Conservation (phyloP, 345 rosid genomes). For the Mallotus nudiflorus region DNA sequence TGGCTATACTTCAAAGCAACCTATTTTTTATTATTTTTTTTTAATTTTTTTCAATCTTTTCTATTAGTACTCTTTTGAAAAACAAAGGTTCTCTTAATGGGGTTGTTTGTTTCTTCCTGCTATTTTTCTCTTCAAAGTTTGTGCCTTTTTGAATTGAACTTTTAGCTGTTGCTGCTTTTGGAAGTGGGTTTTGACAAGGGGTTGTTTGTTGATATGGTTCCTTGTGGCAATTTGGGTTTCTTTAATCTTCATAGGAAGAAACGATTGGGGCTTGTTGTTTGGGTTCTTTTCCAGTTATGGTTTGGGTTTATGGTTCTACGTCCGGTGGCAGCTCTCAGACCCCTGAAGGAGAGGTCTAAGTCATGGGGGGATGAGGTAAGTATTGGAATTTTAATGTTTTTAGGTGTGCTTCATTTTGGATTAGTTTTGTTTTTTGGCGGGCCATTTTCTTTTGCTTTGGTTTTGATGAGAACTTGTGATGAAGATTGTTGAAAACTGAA, state of each 20-base stretch:
- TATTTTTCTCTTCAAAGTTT: slow-evolving; percentile 11
- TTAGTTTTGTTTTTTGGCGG: slow-evolving; percentile 8
- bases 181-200: slow-evolving; percentile 6
- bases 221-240: slow-evolving; percentile 34
- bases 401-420: slow-evolving; percentile 14
- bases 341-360: slow-evolving; percentile 74
- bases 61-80: background rate
- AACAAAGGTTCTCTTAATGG: slow-evolving; percentile 27
- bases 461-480: background rate
- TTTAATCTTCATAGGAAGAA: slow-evolving; percentile 22
- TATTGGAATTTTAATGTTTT: slow-evolving; percentile 14
- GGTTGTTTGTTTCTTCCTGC: slow-evolving; percentile 30
- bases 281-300: slow-evolving; percentile 52
- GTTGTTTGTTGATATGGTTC: slow-evolving; percentile 44
- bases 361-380: slow-evolving; percentile 98
- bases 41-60: too few relatives aligned
- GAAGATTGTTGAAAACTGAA: background rate
- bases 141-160: slow-evolving; percentile 19
- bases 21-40: slow-evolving; percentile 1
- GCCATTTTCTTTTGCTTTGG: too few relatives aligned
- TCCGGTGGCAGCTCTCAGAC: slow-evolving; percentile 67
- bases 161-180: background rate
- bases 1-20: slow-evolving; percentile 81
- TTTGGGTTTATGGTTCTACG: slow-evolving; percentile 45
- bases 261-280: slow-evolving; percentile 42